Evolutionary conservation across 179 eudicot species (phyloP).

Genomic region (Gypsophila paniculata): DNA sequence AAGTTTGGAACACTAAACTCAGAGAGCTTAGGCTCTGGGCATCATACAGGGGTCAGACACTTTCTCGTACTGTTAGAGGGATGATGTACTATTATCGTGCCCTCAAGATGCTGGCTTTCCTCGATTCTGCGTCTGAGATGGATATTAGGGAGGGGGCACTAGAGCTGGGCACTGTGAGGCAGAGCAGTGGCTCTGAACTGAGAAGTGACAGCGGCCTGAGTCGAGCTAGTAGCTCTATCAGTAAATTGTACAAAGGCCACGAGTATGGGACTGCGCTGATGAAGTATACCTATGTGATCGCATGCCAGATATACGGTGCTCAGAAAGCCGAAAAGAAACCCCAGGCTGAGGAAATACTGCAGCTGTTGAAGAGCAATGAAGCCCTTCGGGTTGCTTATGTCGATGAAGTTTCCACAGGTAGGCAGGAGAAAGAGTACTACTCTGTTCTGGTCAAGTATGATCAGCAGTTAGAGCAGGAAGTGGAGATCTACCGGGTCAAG

Average conservation of each 20-base stretch:
- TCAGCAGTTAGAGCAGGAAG: constrained; percentile 65
- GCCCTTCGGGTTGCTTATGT: constrained; percentile 95
- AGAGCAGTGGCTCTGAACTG: constrained; percentile 32
- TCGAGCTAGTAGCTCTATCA: constrained; percentile 66
- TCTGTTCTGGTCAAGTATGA: constrained; percentile 90
- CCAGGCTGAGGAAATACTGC: constrained; percentile 77
- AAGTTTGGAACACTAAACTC: constrained; percentile 49
- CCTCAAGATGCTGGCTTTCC: constrained; percentile 85
- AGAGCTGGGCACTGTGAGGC: constrained; percentile 67
- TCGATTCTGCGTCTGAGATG: constrained; percentile 93
- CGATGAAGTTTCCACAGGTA: constrained; percentile 62
- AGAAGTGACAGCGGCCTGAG: constrained; percentile 47
- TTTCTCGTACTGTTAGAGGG: constrained; percentile 84
- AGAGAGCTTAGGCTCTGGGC: constrained; percentile 88
- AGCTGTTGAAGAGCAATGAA: constrained; percentile 72
- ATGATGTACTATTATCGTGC: constrained; percentile 96
- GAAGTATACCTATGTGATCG: constrained; percentile 85
- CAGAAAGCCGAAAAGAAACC: constrained; percentile 80
- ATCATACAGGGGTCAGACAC: constrained; percentile 91
- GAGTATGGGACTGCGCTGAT: constrained; percentile 83
- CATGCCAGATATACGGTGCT: constrained; percentile 87
- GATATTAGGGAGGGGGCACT: constrained; percentile 73
- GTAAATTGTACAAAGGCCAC: constrained; percentile 67
- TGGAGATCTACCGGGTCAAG: constrained; percentile 78
- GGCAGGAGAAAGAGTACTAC: constrained; percentile 59